phyloP scores from a whole-genome alignment of 2,329 filamentous ascomycete genomes.

The Aspergillus pseudonomiae region DNA sequence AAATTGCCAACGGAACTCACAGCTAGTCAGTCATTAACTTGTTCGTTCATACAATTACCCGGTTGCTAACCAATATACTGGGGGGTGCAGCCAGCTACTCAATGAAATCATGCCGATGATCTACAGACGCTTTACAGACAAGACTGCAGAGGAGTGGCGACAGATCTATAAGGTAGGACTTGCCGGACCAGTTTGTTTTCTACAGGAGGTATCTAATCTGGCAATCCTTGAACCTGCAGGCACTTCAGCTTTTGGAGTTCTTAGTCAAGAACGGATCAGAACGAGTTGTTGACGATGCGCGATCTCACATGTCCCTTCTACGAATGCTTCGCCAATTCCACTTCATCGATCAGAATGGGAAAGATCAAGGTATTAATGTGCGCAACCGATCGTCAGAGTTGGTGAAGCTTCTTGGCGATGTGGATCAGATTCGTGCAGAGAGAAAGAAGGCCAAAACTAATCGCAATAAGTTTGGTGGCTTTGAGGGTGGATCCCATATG shows the following conservation, averaged over 20 bases:
- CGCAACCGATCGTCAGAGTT: constrained; percentile 95
- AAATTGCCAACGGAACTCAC: constrained; percentile 96
- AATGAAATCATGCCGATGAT: constrained; percentile 99
- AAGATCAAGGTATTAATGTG: constrained; percentile 97
- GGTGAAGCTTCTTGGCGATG: constrained; percentile 85
- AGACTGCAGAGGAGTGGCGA: constrained; percentile 96
- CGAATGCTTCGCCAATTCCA: constrained; percentile 99
- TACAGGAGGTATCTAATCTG: not conserved
- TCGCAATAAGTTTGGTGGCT: constrained; percentile 92
- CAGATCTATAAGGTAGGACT: constrained; percentile 91
- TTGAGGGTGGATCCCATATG: constrained; percentile 75
- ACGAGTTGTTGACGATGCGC: constrained; percentile 93
- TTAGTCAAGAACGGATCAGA: constrained; percentile 98
- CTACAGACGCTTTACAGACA: constrained; percentile 98
- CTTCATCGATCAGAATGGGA: constrained; percentile 92
- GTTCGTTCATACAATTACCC: constrained; percentile 11
- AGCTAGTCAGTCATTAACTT: constrained; percentile 74
- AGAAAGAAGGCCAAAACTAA: constrained; percentile 87
- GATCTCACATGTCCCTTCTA: constrained; percentile 89
- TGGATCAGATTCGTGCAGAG: constrained; percentile 58
- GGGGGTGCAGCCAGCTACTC: constrained; percentile 73
- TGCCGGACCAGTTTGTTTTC: not conserved
- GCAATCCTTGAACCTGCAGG: constrained; percentile 41
- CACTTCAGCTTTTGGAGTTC: constrained; percentile 91
- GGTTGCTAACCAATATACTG: constrained; percentile 17